Evolutionary conservation across 257 asterid genomes (phyloP), one percentile per base, ranked within the genome.

Genomic region (Solanum tarijense): DNA sequence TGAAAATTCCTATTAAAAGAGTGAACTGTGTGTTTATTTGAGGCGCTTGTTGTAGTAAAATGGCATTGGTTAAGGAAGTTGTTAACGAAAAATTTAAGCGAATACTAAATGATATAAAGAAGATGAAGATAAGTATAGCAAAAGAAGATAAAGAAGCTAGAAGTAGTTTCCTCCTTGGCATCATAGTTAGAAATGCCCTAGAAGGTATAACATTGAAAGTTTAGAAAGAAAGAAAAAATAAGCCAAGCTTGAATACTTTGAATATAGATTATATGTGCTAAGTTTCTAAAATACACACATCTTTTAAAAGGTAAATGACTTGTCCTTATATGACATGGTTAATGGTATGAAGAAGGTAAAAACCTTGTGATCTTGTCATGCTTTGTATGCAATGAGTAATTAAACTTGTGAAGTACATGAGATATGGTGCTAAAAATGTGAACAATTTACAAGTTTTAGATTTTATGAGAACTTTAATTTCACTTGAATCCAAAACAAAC

Each of bases 1-100:
- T 94, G 85, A 96, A 94, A 89, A 96, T 89, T 38, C 98, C 96
- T 4, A 94, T 90, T 35, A 95, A 36, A 83, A 95, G 94, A 88
- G 85, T 89, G 72, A 96, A 93, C 13, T 89, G 76, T 27, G 88
- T 27, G 4, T 87, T 88, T 41, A 23, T 84, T 25, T 46, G 90
- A 41, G 18, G 78, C 66, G 9, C 34, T 68, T 88, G 48, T 34
- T 29, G 85, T 39, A 87, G 41, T 62, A 88, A 36, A 18, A 86
- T 65, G 16, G 43, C 25, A 39, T 72, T 86, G 34, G 75, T 66
- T 82, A 91, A 73, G 34, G 88, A 69, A 34, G 87, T 48, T 66
- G 82, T 18, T 35, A 81, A 43, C 6, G 91, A 92, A 27, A 93
- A 89, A 12, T 90, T 92, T 89, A 91, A 90, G 25, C 36, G 76